These are phyloP conservation scores for Ophiostoma sp. DNA, from an alignment of 2,329 filamentous ascomycete genomes.

Conservation along the genomic window DNA sequence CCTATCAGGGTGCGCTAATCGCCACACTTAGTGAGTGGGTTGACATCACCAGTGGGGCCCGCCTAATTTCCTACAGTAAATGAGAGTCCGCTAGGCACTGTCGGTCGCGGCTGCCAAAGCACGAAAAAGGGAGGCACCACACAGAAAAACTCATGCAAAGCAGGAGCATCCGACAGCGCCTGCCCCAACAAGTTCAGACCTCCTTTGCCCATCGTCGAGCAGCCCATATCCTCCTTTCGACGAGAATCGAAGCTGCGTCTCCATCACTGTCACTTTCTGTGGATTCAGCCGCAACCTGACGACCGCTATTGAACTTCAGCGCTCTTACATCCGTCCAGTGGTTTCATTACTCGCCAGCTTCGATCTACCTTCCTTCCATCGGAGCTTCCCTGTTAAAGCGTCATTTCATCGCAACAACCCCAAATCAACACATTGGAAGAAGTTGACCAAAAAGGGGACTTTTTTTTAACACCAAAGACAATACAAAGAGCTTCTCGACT, in stretches of 20 bases:
- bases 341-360: background rate
- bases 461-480: background rate
- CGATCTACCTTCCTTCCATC: background rate
- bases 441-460: background rate
- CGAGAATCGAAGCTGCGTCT: background rate
- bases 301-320: background rate
- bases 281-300: background rate
- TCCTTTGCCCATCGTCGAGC: background rate
- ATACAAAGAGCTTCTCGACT: background rate
- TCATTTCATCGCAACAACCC: background rate
- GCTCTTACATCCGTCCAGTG: background rate
- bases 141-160: background rate
- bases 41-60: constrained; percentile 28
- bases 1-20: constrained; percentile 14
- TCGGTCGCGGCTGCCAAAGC: background rate
- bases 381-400: background rate
- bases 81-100: constrained; percentile 13
- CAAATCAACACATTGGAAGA: background rate
- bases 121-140: constrained; percentile 16
- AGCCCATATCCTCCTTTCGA: background rate
- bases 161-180: background rate
- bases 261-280: background rate
- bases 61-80: constrained; percentile 26
- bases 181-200: background rate
- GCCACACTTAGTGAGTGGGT: background rate